phyloP scores from a whole-genome alignment of 2,329 filamentous ascomycete species.

The Aureobasidium mangrovei region DNA sequence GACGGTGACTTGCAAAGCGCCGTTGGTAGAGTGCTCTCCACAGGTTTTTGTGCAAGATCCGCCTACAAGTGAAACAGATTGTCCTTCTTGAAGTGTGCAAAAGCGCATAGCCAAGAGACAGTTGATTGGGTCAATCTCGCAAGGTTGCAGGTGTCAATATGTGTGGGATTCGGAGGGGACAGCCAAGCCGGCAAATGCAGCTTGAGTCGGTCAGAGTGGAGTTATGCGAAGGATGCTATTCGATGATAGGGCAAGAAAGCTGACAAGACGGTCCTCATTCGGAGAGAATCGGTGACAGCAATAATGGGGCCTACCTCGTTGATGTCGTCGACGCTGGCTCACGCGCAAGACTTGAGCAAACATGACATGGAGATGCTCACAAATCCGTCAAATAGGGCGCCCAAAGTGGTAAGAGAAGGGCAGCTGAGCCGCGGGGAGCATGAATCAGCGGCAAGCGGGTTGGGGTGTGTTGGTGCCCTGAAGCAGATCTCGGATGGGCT shows the following conservation, averaged over 20 bases:
- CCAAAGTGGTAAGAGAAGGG: background rate
- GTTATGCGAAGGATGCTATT: background rate
- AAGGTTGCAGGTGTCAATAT: constrained; percentile 4
- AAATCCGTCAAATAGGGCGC: background rate
- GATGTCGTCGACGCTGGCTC: constrained; percentile 2
- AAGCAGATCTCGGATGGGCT: constrained; percentile 5
- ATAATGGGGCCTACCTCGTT: background rate
- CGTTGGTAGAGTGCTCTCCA: background rate
- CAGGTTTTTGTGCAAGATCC: background rate
- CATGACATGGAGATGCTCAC: background rate
- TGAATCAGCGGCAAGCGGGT: constrained; percentile 5
- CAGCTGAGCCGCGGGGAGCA: constrained; percentile 1
- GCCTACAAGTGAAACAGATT: background rate
- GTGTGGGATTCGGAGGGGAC: constrained; percentile 4
- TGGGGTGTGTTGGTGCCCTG: background rate
- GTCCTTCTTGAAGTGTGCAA: background rate
- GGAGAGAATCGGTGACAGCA: background rate
- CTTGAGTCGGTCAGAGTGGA: constrained; percentile 1
- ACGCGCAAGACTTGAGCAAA: constrained; percentile 2
- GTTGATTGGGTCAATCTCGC: constrained; percentile 7
- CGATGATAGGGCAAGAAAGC: background rate
- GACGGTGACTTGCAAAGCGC: background rate
- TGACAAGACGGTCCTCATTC: constrained; percentile 2
- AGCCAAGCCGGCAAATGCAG: constrained; percentile 8
- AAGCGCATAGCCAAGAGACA: background rate